These are phyloP conservation scores for Alternaria tenuissima DNA, from an alignment of 2,329 filamentous ascomycete species.

Conservation along the genomic window DNA sequence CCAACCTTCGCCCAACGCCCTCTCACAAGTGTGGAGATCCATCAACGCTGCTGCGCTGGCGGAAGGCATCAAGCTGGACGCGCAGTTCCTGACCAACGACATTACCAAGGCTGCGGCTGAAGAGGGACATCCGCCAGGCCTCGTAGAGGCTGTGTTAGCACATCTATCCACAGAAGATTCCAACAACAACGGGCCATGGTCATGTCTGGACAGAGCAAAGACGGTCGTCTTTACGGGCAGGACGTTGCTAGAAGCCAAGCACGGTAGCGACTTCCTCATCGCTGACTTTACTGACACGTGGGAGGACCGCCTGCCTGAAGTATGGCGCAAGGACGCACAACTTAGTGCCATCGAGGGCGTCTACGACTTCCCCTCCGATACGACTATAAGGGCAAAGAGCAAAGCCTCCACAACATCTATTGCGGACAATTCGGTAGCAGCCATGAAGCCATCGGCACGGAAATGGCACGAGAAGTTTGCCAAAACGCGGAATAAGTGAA, in stretches of 20 bases:
- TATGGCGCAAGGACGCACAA: constrained; percentile 47
- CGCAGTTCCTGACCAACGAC: constrained; percentile 47
- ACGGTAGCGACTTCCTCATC: constrained; percentile 36
- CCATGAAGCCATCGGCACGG: constrained; percentile 41
- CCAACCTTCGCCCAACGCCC: constrained; percentile 58
- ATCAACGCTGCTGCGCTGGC: constrained; percentile 54
- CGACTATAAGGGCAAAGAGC: constrained; percentile 42
- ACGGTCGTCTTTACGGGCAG: constrained; percentile 45
- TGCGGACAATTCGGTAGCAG: constrained; percentile 13
- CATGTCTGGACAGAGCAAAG: constrained; percentile 43
- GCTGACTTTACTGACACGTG: constrained; percentile 49
- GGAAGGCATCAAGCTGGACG: constrained; percentile 52
- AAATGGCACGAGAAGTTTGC: constrained; percentile 54
- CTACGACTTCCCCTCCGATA: constrained; percentile 45
- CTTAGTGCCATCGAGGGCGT: constrained; percentile 42
- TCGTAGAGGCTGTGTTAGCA: constrained; percentile 51
- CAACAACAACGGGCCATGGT: constrained; percentile 41
- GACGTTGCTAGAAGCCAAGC: constrained; percentile 42
- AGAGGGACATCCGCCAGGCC: constrained; percentile 49
- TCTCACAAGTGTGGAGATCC: constrained; percentile 59
- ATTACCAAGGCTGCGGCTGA: constrained; percentile 44
- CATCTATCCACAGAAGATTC: constrained; percentile 42
- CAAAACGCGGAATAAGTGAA: constrained; percentile 44
- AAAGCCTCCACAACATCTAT: constrained; percentile 12
- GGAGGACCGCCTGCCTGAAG: constrained; percentile 50